These are phyloP conservation scores for Monosporozyma siamensis DNA, from an alignment of 805 yeast genomes.

Conservation along the genomic window DNA sequence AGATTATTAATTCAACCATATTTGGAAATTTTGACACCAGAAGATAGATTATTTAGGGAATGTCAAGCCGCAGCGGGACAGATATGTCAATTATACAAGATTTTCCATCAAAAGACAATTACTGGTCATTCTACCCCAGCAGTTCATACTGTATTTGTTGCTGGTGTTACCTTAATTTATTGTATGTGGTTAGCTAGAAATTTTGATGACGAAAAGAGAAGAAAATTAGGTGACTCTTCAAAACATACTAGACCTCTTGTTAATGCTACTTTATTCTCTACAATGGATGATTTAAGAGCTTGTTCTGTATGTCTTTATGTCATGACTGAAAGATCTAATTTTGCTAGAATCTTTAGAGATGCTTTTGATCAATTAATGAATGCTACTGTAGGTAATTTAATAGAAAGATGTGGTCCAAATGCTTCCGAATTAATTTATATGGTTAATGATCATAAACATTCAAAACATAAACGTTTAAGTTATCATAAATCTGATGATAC, in stretches of 20 bases:
- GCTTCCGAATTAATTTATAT: constrained; percentile 45
- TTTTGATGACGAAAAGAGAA: constrained; percentile 47
- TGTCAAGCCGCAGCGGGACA: constrained; percentile 69
- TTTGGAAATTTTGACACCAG: constrained; percentile 51
- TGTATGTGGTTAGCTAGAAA: constrained; percentile 61
- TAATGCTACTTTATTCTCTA: constrained; percentile 43
- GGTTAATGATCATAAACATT: not conserved
- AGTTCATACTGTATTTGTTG: constrained; percentile 57
- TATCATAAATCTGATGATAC: not conserved
- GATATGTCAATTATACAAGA: constrained; percentile 54
- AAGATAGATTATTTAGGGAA: constrained; percentile 49
- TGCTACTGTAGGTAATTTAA: constrained; percentile 54
- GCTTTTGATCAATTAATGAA: constrained; percentile 59
- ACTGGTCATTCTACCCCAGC: constrained; percentile 58
- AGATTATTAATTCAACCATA: constrained; percentile 56
- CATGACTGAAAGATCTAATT: constrained; percentile 56
- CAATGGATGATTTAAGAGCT: constrained; percentile 54
- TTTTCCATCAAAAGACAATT: constrained; percentile 52
- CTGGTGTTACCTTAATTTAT: constrained; percentile 58
- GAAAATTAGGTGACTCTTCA: constrained; percentile 45
- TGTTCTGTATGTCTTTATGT: constrained; percentile 57
- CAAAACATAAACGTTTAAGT: not conserved
- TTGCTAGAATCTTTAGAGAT: constrained; percentile 54
- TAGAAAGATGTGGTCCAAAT: constrained; percentile 55
- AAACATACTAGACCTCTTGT: constrained; percentile 53